Percentiles rank a stretch among this genome's conserved stretches.
phyloP scores from a whole-genome alignment of 2,329 filamentous ascomycete genomes.

The Fusarium incarnatum region DNA sequence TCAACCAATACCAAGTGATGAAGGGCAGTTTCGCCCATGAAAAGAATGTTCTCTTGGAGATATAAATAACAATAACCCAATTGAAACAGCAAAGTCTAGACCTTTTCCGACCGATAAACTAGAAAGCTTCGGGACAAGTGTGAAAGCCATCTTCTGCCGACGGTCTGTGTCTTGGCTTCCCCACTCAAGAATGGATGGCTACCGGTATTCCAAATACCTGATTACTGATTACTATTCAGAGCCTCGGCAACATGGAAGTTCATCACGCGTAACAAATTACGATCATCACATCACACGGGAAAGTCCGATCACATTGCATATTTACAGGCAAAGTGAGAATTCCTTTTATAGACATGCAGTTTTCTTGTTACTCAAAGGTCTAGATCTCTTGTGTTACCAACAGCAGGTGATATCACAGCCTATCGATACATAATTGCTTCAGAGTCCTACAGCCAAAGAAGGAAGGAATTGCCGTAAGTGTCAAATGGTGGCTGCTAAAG shows the following conservation, averaged over 20 bases:
- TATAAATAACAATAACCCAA: not conserved
- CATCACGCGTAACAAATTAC: not conserved
- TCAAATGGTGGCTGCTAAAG: conserved; percentile 7
- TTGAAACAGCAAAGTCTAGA: not conserved
- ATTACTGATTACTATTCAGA: conserved; percentile 3
- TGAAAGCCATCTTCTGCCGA: not conserved
- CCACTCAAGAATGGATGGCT: not conserved
- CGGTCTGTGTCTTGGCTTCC: not conserved
- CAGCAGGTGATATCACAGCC: not conserved
- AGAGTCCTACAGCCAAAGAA: not conserved
- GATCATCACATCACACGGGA: not conserved
- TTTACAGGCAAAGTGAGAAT: not conserved
- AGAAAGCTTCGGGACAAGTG: not conserved
- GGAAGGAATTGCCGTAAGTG: not conserved
- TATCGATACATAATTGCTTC: not conserved
- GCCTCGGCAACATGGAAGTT: not conserved
- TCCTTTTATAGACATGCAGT: not conserved
- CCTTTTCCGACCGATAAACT: not conserved
- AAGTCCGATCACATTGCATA: not conserved
- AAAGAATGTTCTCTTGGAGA: not conserved
- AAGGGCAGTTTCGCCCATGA: not conserved
- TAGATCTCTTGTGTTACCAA: conserved; percentile 1
- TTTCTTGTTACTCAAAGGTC: not conserved
- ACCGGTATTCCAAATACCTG: not conserved
- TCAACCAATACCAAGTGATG: not conserved